Percentiles rank a stretch among this genome's conserved stretches.
Evolutionary conservation across 202 grass and related monocot species (phyloP).

Genomic region (Hordeum pubiflorum): DNA sequence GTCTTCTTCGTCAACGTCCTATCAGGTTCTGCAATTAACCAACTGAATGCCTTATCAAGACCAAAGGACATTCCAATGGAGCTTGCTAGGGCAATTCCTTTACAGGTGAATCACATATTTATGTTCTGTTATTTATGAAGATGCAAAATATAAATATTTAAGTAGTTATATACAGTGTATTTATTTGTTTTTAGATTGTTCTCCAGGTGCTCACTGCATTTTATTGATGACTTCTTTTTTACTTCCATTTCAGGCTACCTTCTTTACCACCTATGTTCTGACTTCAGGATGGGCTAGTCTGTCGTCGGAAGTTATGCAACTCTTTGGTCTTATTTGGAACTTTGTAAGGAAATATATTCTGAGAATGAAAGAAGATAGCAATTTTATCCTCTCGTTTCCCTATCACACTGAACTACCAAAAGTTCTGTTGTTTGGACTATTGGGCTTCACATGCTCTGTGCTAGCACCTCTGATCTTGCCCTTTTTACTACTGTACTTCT

Average conservation of each 20-base stretch:
- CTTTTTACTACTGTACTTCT: constrained; percentile 53
- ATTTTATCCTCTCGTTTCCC: constrained; percentile 44
- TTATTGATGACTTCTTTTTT: constrained; percentile 24
- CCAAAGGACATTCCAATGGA: constrained; percentile 20
- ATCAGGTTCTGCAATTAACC: neutral
- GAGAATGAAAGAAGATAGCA: constrained; percentile 33
- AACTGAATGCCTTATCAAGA: neutral
- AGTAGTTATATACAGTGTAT: neutral
- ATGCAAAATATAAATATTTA: neutral
- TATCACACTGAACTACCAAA: constrained; percentile 66
- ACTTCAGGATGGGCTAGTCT: constrained; percentile 35
- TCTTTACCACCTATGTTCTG: constrained; percentile 66
- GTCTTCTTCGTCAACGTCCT: constrained; percentile 53
- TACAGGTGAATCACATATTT: neutral
- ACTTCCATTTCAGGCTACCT: constrained; percentile 44
- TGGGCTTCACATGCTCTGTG: constrained; percentile 66
- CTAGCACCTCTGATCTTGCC: constrained; percentile 62
- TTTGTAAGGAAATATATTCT: constrained; percentile 36
- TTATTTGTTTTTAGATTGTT: neutral
- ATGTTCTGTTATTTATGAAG: neutral
- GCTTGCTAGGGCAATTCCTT: constrained; percentile 12
- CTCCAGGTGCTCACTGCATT: neutral
- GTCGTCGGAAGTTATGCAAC: constrained; percentile 53
- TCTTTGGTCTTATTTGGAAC: constrained; percentile 33
- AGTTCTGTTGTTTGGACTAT: constrained; percentile 47